A percentile compares a stretch with the other conserved stretches of the same genome.
Evolutionary conservation across 257 asterid species (phyloP).

Genomic region (Solanum tarapatanum): DNA sequence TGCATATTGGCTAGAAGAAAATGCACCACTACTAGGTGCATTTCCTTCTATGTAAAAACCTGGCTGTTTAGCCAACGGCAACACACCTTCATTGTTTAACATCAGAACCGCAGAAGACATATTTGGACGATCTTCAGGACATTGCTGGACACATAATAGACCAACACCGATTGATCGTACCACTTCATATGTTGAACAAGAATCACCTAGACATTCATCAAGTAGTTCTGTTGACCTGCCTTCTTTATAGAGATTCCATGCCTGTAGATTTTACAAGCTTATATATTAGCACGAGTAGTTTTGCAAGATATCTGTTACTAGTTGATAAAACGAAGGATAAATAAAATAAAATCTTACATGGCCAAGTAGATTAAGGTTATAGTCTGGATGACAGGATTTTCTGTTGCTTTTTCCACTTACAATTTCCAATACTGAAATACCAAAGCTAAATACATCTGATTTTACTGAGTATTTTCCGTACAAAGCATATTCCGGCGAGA

Average conservation of each 20-base stretch:
- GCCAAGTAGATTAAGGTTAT: slow-evolving; percentile 12
- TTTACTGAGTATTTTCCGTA: slow-evolving; percentile 16
- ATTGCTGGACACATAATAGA: slow-evolving; percentile 24
- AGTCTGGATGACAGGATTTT: slow-evolving; percentile 7
- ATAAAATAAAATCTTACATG: slow-evolving; percentile 7
- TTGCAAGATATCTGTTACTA: too few species aligned
- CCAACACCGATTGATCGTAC: slow-evolving; percentile 20
- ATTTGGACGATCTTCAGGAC: slow-evolving; percentile 22
- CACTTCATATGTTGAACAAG: slow-evolving; percentile 2
- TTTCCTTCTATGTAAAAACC: slow-evolving; percentile 19
- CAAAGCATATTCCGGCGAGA: slow-evolving; percentile 20
- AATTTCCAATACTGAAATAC: slow-evolving; percentile 17
- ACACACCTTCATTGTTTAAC: slow-evolving; percentile 13
- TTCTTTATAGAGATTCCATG: slow-evolving; percentile 19
- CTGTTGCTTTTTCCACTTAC: slow-evolving; percentile 20
- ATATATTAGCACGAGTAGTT: background rate
- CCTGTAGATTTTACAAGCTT: slow-evolving; percentile 4
- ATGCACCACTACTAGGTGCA: background rate
- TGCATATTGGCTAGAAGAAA: background rate
- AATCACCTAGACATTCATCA: background rate
- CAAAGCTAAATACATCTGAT: slow-evolving; percentile 27
- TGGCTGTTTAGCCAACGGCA: slow-evolving; percentile 16
- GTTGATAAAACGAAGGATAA: too few species aligned
- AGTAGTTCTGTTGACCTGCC: slow-evolving; percentile 14
- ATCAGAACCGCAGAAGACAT: slow-evolving; percentile 22